Base-by-base conservation (phyloP, 495 filamentous ascomycete species). In the Penicillium arizonense region DNA sequence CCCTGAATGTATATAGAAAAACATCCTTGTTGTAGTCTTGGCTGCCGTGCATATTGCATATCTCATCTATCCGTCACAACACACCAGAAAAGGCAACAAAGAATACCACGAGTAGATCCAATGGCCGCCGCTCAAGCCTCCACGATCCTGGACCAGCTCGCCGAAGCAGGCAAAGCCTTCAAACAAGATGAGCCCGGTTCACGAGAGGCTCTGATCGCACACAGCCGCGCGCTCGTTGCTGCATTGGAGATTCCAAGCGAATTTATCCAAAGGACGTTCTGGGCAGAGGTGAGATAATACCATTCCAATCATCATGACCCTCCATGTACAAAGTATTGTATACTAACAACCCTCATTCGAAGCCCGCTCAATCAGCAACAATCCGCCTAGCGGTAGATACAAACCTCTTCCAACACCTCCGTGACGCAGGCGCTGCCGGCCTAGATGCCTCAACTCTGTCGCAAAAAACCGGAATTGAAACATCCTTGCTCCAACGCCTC, bases 311-410 rank as follows among this genome's bases (percentile, higher is more conserved):
- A 30, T 10, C 2, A 8, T 30, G 8, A 10, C 28, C 28, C 28
- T 9, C 28, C 28, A 30, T 4, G 28, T 30, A 8, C 28, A 18
- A 30, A 30, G 8, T 30, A 9, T 30, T 5, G 23, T 4, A 24
- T 30, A 10, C 28, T 30, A 30, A 30, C 28, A 30, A 2, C 6
- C 28, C 9, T 30, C 28, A 7, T 30, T 5, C 28, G 9, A 4
- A 73, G 72, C 72, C 70, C 20, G 70, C 72, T n/a, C 53, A 53
- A 55, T 63, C 69, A 1, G 70, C 70, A 4, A 66, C 64, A 24
- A 61, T 69, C 34, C 72, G 72, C 16, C 47, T 71, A 5, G 67
- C 65, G 11, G 62, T 71, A 20, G 65, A 73, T 36, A 52, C 68
- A 2, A 61, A 67, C 13, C 52, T 73, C 5, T 75, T 75, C 54